These are phyloP conservation scores for Scolecobasidium constrictum DNA, from an alignment of 2,329 filamentous ascomycete species.

Conservation along the genomic window DNA sequence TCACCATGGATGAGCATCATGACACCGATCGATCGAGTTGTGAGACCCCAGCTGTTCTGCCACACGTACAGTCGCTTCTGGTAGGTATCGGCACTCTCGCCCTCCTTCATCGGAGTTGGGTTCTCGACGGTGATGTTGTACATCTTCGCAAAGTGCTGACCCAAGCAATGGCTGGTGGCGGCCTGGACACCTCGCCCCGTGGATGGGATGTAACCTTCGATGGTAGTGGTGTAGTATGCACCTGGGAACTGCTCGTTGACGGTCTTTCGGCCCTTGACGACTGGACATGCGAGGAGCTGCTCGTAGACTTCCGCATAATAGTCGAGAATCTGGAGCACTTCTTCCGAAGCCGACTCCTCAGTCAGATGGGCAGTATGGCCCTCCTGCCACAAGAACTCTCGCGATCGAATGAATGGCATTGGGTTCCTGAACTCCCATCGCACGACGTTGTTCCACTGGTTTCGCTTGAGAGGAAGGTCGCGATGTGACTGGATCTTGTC, in stretches of 20 bases:
- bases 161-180: slow-evolving; percentile 85
- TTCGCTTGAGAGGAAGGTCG: slow-evolving; percentile 84
- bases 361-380: slow-evolving; percentile 89
- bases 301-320: slow-evolving; percentile 89
- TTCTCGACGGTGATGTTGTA: slow-evolving; percentile 97
- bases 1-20: slow-evolving; percentile 99
- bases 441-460: slow-evolving; percentile 96
- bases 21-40: slow-evolving; percentile 91
- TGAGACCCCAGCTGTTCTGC: slow-evolving; percentile 99
- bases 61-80: slow-evolving; percentile 77
- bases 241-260: slow-evolving; percentile 98
- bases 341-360: slow-evolving; percentile 56
- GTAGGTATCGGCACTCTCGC: slow-evolving; percentile 47
- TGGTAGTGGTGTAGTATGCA: slow-evolving; percentile 91
- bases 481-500: slow-evolving; percentile 97
- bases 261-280: slow-evolving; percentile 89
- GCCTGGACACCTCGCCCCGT: slow-evolving; percentile 96
- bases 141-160: slow-evolving; percentile 99
- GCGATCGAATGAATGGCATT: slow-evolving; percentile 73
- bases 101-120: slow-evolving; percentile 53
- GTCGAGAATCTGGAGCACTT: slow-evolving; percentile 88
- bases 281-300: slow-evolving; percentile 84
- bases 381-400: slow-evolving; percentile 98
- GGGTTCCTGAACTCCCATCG: slow-evolving; percentile 96
- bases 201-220: slow-evolving; percentile 91